Evolutionary conservation across 176 grass and related monocot species (phyloP).

Genomic region (Carex cristatella): DNA sequence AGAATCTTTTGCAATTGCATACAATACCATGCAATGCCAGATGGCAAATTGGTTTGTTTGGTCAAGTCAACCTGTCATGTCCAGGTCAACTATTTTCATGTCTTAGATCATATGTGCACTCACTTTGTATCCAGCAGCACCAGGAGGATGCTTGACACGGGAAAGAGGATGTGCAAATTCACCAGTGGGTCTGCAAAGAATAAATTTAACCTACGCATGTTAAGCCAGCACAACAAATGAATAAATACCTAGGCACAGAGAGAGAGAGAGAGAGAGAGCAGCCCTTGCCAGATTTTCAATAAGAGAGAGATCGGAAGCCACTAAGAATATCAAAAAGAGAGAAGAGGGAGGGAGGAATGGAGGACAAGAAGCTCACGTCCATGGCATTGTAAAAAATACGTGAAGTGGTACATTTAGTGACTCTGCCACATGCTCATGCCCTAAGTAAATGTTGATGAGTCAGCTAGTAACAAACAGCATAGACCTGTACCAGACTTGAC

Average conservation of each 20-base stretch:
- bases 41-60: background rate
- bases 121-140: conserved; percentile 70
- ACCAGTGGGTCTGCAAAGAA: conserved; percentile 79
- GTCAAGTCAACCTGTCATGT: conserved; percentile 8
- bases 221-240: background rate
- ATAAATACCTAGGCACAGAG: background rate
- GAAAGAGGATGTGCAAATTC: conserved; percentile 97
- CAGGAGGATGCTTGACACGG: conserved; percentile 52
- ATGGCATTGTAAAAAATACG: conserved; percentile 99
- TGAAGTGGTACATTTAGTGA: conserved; percentile 88
- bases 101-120: conserved; percentile 32
- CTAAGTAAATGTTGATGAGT: conserved; percentile 46
- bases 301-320: background rate
- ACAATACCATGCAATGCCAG: background rate
- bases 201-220: conserved; percentile 23
- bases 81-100: background rate
- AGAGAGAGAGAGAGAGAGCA: background rate
- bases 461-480: conserved; percentile 18
- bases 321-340: background rate
- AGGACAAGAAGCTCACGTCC: conserved; percentile 73
- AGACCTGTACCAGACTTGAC: background rate
- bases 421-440: conserved; percentile 93
- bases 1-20: background rate
- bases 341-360: background rate
- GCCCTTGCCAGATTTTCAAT: too few species aligned